Base-by-base conservation (phyloP, 768 basidiomycete species). In the Termitomyces eurrhizus region DNA sequence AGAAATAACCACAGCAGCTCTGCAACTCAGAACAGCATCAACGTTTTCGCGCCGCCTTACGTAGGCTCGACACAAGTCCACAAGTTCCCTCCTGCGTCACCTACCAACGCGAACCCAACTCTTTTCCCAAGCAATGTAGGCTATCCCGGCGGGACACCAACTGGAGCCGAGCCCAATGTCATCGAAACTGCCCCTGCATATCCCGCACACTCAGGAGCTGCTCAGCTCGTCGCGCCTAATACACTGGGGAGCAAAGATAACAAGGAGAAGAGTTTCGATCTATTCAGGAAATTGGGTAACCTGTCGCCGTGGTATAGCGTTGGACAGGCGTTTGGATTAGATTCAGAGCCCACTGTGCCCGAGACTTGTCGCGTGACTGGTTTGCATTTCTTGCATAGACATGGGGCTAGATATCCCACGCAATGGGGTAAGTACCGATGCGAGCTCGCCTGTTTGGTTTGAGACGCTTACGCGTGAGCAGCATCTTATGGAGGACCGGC, bases 231-330 rank as follows among this genome's bases (percentile, higher is more conserved):
- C 35, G 72, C 71, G n/a, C 86, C 89, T 1, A 64, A 75, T 4
- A 60, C 69, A 4, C 80, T 62, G 65, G 63, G 59, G 49, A 68
- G 64, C 11, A 54, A 29, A 56, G 46, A n/a, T n/a, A 36, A 58
- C 39, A 49, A 61, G 41, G 52, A 62, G 52, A 69, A 68, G 29
- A 71, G 75, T 11, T 93, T 91, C 64, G 83, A 88, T 67, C 66
- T 93, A 48, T 85, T 93, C 73, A 83, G 79, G 69, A 81, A 84
- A 46, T 94, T 92, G 92, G 92, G 92, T 1, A 93, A 93, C 67
- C 71, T 92, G 45, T 88, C 88, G 1, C 92, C 92, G 12, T 94
- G 92, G 92, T 93, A 88, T 70, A 90, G 87, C 64, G 85, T 91
- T 21, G 77, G 78, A 18, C 77, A 75, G 46, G 75, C 82, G 1